Evolutionary conservation across 2,329 filamentous ascomycete genomes (phyloP).

Genomic region (Penicillium sp.): DNA sequence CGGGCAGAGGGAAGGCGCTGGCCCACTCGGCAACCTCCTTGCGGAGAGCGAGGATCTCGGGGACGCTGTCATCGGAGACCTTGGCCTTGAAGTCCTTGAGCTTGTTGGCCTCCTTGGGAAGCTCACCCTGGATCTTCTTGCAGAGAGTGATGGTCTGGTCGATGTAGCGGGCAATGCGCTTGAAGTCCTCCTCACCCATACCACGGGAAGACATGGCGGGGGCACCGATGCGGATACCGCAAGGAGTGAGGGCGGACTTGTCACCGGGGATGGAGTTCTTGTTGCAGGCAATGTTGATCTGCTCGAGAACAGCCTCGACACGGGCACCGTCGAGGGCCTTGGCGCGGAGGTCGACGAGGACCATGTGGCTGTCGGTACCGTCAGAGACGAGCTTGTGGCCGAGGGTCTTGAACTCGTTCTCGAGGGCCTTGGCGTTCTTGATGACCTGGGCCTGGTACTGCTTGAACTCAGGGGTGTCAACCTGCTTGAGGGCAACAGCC

Average conservation of each 20-base stretch:
- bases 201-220: conserved; percentile 97
- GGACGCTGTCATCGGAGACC: conserved; percentile 74
- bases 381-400: conserved; percentile 89
- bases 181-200: conserved; percentile 89
- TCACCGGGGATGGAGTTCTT: conserved; percentile 99
- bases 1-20: conserved; percentile 84
- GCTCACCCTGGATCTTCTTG: conserved; percentile 78
- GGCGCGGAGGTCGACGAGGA: conserved; percentile 87
- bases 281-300: conserved; percentile 99
- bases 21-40: conserved; percentile 91
- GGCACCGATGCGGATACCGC: conserved; percentile 92
- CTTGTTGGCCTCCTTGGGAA: conserved; percentile 98
- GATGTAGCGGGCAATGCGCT: conserved; percentile 86
- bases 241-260: conserved; percentile 93
- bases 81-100: conserved; percentile 99
- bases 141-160: conserved; percentile 85
- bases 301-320: conserved; percentile 92
- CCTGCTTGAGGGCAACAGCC: conserved; percentile 91
- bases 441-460: conserved; percentile 90
- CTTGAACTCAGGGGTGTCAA: conserved; percentile 84
- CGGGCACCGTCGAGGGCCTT: conserved; percentile 86
- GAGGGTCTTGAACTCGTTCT: conserved; percentile 66
- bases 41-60: conserved; percentile 80
- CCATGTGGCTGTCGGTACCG: conserved; percentile 96
- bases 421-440: conserved; percentile 86